phyloP scores from a whole-genome alignment of 2,329 filamentous ascomycete genomes.

The Coniochaeta ligniaria region DNA sequence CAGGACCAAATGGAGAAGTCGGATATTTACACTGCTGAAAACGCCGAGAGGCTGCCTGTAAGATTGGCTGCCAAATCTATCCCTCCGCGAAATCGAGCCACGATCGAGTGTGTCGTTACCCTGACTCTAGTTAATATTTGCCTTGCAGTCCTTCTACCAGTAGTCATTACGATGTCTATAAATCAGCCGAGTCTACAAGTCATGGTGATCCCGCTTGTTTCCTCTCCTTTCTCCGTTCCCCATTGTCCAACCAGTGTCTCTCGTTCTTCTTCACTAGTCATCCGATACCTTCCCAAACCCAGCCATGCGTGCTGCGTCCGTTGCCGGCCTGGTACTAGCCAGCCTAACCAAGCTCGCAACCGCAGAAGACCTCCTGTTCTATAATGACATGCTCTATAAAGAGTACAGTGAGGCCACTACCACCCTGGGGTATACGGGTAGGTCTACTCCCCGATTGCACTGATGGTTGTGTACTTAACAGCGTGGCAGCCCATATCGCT shows the following conservation, averaged over 20 bases:
- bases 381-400: conserved; percentile 11
- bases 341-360: conserved; percentile 6
- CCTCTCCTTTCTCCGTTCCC: not conserved
- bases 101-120: not conserved
- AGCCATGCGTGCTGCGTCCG: conserved; percentile 7
- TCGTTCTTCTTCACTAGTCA: not conserved
- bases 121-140: not conserved
- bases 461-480: not conserved
- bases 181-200: conserved; percentile 1
- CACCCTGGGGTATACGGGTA: conserved; percentile 11
- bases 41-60: not conserved
- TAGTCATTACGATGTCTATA: not conserved
- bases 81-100: not conserved
- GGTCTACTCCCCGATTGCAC: not conserved
- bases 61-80: not conserved
- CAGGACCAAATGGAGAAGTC: not conserved
- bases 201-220: not conserved
- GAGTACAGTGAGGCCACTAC: conserved; percentile 11
- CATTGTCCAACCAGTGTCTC: not conserved
- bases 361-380: conserved; percentile 10
- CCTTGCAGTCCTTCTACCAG: not conserved
- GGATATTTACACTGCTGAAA: not conserved
- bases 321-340: conserved; percentile 10
- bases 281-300: not conserved
- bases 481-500: conserved; percentile 17